Base-by-base conservation (phyloP, 176 grass and related monocot species). In the Zoysia japonica region DNA sequence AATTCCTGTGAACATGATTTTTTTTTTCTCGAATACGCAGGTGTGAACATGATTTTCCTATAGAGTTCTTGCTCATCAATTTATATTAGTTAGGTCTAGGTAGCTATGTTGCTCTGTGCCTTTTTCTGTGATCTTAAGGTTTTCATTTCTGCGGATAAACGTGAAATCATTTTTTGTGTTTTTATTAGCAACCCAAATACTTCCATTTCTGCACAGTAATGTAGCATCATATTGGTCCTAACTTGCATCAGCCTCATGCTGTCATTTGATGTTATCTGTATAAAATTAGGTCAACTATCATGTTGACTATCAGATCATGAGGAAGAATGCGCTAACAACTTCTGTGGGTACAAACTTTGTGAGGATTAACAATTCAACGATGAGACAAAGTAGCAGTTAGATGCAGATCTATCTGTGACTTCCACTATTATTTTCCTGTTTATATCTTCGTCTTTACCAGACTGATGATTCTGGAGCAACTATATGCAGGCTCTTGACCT, bases 401-500 rank as follows among this genome's bases (percentile, higher is more conserved):
- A 28, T 79, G 44, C 28, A 78, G 17, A 14, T 6, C 61, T 83
- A 61, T 60, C 51, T 17, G 73, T 51, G 2, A 12, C 41, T 54
- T 59, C 17, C 6, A 13, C 65, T 61, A 64, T 19, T 65, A 12
- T 71, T 47, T 54, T 68, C 12, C 10, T 43, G 16, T 70, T 74
- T 7, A 19, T 77, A 66, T 74, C 63, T 37, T 74, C 36, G 76
- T 68, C 1, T 74, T 67, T 78, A 52, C 68, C 14, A 74, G 50
- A 59, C 46, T 88, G 78, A 79, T 61, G 78, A 78, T 59, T 65
- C 46, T 70, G 8, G 37, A 77, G 17, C 43, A 65, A 85, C 85
- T 61, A 67, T 85, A 41, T 88, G 71, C 84, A 98, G 96, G 96
- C 96, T 65, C 89, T 98, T 90, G 96, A 98, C 79, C 82, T 98